A percentile compares a stretch with the other conserved stretches of the same genome.
phyloP scores from a whole-genome alignment of 2,329 filamentous ascomycete species.

The Teratosphaeria nubilosa region DNA sequence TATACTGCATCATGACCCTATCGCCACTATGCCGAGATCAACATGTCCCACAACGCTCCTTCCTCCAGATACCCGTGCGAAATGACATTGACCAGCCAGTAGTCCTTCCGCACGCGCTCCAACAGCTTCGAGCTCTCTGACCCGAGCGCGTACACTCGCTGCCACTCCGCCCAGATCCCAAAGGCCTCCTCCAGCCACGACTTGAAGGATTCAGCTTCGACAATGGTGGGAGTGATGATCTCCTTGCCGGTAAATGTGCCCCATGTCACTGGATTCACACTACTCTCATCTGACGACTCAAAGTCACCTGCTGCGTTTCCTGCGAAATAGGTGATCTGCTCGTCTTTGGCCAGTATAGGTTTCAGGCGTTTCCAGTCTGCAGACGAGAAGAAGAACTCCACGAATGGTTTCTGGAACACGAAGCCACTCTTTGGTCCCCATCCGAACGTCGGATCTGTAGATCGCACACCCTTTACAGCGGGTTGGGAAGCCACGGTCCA shows the following conservation, averaged over 20 bases:
- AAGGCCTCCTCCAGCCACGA: conserved; percentile 96
- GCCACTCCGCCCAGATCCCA: conserved; percentile 91
- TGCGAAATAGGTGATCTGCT: conserved; percentile 77
- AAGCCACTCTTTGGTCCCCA: conserved; percentile 91
- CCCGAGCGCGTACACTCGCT: conserved; percentile 69
- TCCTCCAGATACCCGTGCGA: conserved; percentile 66
- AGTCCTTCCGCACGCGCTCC: conserved; percentile 54
- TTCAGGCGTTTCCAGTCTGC: conserved; percentile 61
- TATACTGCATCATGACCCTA: background rate
- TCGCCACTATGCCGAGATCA: conserved; percentile 1
- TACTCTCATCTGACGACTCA: conserved; percentile 53
- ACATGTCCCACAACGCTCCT: conserved; percentile 57
- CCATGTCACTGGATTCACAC: conserved; percentile 93
- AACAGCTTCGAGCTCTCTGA: conserved; percentile 64
- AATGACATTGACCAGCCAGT: conserved; percentile 86
- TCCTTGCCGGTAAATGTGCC: conserved; percentile 92
- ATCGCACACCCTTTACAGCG: conserved; percentile 75
- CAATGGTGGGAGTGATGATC: conserved; percentile 91
- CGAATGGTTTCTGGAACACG: conserved; percentile 96
- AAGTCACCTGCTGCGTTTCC: conserved; percentile 71
- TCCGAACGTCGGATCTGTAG: conserved; percentile 69
- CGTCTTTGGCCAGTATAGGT: conserved; percentile 53
- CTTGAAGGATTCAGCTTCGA: conserved; percentile 86
- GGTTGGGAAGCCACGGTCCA: conserved; percentile 96
- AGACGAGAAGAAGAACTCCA: conserved; percentile 82